Evolutionary conservation across 345 rosid genomes (phyloP).

Genomic region (Turnera subulata): DNA sequence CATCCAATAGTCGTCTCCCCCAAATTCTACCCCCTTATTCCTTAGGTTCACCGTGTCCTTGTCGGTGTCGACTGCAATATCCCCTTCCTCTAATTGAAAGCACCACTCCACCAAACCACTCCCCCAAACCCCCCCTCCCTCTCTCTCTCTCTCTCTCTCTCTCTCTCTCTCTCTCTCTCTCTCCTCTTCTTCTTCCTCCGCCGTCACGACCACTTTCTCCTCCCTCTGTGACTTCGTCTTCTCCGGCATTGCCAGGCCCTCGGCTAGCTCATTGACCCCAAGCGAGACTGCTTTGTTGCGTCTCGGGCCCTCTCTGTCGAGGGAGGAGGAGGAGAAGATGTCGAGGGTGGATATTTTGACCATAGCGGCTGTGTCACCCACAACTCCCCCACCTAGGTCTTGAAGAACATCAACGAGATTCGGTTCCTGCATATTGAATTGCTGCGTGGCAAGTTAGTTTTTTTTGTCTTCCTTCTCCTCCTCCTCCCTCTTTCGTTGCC

Average conservation of each 20-base stretch:
- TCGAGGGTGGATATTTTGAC: conserved; percentile 54
- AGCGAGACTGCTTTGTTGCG: conserved; percentile 12
- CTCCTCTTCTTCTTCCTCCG: conserved; percentile 23
- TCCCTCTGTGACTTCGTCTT: conserved; percentile 49
- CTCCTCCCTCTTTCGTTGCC: no score
- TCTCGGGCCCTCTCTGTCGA: conserved; percentile 34
- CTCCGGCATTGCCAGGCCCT: conserved; percentile 72
- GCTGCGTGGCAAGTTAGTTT: conserved; percentile 82
- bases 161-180: no score
- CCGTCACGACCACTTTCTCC: conserved; percentile 25
- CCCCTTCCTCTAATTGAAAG: conserved; percentile 29
- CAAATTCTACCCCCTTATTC: conserved; percentile 66
- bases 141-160: no score
- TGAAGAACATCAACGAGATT: conserved; percentile 85
- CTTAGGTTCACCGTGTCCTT: conserved; percentile 78
- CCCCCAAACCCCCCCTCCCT: conserved; percentile 58
- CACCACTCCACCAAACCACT: no score
- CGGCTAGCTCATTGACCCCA: conserved; percentile 58
- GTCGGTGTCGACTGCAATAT: conserved; percentile 87
- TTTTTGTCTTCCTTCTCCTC: no score
- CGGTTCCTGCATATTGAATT: conserved; percentile 76
- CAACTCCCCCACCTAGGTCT: conserved; percentile 90
- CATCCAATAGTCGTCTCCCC: conserved; percentile 77
- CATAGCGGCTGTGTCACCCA: conserved; percentile 74
- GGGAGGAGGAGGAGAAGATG: no score